Base-by-base conservation (phyloP, 2,329 filamentous ascomycete species). In the Trichoderma oligosporum region DNA sequence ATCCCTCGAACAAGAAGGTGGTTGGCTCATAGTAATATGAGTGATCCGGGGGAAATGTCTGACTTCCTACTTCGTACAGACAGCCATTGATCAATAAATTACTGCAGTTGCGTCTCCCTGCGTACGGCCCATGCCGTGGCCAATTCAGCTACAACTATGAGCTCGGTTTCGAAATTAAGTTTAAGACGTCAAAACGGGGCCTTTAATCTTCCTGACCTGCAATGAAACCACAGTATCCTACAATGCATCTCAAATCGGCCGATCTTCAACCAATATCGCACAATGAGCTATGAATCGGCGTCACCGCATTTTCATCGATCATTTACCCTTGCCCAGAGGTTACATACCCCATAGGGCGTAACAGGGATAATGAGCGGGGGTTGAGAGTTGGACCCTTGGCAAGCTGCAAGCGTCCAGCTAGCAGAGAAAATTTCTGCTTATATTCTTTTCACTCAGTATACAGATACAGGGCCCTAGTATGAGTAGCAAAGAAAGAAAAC, bases 301-400 rank as follows among this genome's bases (percentile, higher is more conserved):
- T 55, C 52, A 55, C 52, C 52, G 52, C 52, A 55, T 55, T 55
- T 55, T 55, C 41, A 54, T 29, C 31, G 41, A 22, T 29, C n/a
- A 31, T 49, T 22, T 12, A 41, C 44, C 53, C 53, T 46, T 36
- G 52, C 12, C 25, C 4, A n/a, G 36, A 24, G 53, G 53, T 18
- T 47, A 33, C 42, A 20, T 7, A 24, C 53, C 52, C 52, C 53
- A 56, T 48, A 47, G 53, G 53, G 20, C 52, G 18, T 25, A 48
- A 47, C 53, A 56, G 39, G 42, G 53, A 48, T 48, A 20, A 29
- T 5, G 20, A 25, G 53, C 53, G 53, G 53, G 41, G 44, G 35
- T 14, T 38, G 12, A 31, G 44, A 46, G 18, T 41, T 48, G 53
- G 53, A 35, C 53, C 53, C 53, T 48, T 48, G 53, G 45, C 42